Base-by-base conservation (phyloP, 2,329 filamentous ascomycete species). In the Colletotrichum cereale region DNA sequence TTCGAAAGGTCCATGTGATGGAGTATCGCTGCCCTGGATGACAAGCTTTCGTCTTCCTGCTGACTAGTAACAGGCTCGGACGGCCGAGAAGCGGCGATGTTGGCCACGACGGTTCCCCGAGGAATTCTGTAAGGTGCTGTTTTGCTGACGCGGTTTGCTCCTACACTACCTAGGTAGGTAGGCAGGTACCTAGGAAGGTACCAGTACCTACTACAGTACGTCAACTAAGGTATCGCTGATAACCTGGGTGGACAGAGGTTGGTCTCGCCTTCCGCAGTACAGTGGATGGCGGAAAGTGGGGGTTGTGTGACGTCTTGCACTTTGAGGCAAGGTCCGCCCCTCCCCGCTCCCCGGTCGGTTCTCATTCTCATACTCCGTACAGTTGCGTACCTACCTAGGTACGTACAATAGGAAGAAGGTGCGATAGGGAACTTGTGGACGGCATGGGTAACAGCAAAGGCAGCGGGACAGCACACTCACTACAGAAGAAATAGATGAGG, bases 291-390 rank as follows among this genome's bases (percentile, higher is more conserved):
- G 24, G n/a, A 60, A 65, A 36, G 66, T 69, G 66, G 66, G 61
- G 61, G 61, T 26, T 16, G 11, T 10, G 61, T 69, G 66, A 69
- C 66, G 66, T 65, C 61, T 61, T 52, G 16, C 31, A 69, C 31
- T 40, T 57, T 18, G 26, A 40, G 40, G 57, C 24, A 67, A 67
- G 64, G 50, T n/a, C n/a, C n/a, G n/a, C n/a, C n/a, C n/a, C n/a
- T n/a, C 63, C 18, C 47, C 16, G 12, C 26, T n/a, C 26, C 66
- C 52, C 29, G 26, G 61, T 42, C 52, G 42, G 63, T 44, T 36
- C n/a, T 42, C 26, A 42, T 65, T 57, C 11, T 50, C 26, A 42
- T 65, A 52, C 61, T 64, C 12, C 2, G 40, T 42, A 42, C 40
- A 1, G n/a, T n/a, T 34, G 6, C 5, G 38, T 40, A 40, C 7